Evolutionary conservation across 2,329 filamentous ascomycete species (phyloP).

Genomic region (Penicillium oxalicum): DNA sequence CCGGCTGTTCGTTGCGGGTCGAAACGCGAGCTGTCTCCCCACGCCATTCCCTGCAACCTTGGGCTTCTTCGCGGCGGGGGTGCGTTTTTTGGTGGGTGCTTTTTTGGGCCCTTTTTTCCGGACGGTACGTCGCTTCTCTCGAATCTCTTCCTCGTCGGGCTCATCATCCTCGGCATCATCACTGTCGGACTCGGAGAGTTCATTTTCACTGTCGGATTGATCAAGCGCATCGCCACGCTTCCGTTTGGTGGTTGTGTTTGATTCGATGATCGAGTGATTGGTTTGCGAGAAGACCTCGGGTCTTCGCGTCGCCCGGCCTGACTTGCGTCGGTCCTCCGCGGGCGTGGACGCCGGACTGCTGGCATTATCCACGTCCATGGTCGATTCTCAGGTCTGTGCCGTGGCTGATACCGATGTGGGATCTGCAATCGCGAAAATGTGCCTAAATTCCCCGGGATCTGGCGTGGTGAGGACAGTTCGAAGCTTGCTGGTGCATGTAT

Average conservation of each 20-base stretch:
- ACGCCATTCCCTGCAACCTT: slow-evolving; percentile 49
- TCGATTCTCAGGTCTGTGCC: neutral
- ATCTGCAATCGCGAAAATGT: slow-evolving; percentile 2
- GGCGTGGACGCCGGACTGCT: slow-evolving; percentile 16
- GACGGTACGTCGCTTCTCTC: slow-evolving; percentile 37
- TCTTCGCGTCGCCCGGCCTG: slow-evolving; percentile 39
- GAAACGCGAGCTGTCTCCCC: slow-evolving; percentile 48
- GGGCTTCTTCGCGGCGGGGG: slow-evolving; percentile 47
- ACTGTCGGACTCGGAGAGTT: slow-evolving; percentile 35
- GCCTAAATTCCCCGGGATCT: no score
- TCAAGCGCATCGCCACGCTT: slow-evolving; percentile 42
- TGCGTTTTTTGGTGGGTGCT: slow-evolving; percentile 36
- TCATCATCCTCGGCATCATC: slow-evolving; percentile 34
- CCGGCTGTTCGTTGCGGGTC: slow-evolving; percentile 45
- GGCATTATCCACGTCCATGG: slow-evolving; percentile 19
- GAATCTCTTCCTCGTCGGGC: slow-evolving; percentile 47
- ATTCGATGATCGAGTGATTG: slow-evolving; percentile 23
- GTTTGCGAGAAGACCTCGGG: slow-evolving; percentile 40
- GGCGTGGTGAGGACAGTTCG: no score
- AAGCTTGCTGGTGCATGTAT: no score
- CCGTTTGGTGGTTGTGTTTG: slow-evolving; percentile 41
- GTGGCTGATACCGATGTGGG: neutral
- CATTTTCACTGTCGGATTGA: slow-evolving; percentile 32
- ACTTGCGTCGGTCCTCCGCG: slow-evolving; percentile 37
- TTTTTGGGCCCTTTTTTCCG: slow-evolving; percentile 30